Evolutionary conservation across 768 basidiomycete genomes (phyloP).

Genomic region (Lactarius akahatsu): DNA sequence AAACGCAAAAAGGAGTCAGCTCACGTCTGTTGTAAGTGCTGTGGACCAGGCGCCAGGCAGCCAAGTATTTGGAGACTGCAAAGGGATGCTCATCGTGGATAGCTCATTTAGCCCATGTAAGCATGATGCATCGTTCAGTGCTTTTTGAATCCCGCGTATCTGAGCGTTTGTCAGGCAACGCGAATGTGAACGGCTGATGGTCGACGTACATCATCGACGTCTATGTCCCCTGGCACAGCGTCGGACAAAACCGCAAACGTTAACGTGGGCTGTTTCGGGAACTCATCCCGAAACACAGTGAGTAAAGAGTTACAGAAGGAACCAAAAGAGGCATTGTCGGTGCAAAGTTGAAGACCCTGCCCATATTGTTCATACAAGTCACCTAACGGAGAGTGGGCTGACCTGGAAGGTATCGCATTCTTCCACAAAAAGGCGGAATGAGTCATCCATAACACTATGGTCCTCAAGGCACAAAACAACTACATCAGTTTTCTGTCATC

Average conservation of each 20-base stretch:
- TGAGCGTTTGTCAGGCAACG: constrained; percentile 31
- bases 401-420: constrained; percentile 78
- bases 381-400: not conserved
- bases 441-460: constrained; percentile 64
- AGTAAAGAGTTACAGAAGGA: constrained; percentile 62
- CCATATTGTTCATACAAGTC: not conserved
- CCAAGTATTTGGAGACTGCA: constrained; percentile 36
- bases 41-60: constrained; percentile 33
- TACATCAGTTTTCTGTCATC: not conserved
- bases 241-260: constrained; percentile 58
- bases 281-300: constrained; percentile 63
- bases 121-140: constrained; percentile 64
- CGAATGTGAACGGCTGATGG: constrained; percentile 9
- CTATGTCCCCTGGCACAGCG: constrained; percentile 34
- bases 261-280: constrained; percentile 58
- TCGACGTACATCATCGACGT: constrained; percentile 19
- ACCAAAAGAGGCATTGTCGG: constrained; percentile 63
- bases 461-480: constrained; percentile 42
- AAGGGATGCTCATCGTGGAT: constrained; percentile 35
- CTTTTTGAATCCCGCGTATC: constrained; percentile 41
- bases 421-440: constrained; percentile 66
- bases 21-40: constrained; percentile 33
- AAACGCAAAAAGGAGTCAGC: constrained; percentile 1
- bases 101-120: constrained; percentile 34
- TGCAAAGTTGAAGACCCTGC: constrained; percentile 69